These are phyloP conservation scores for Stephania yunnanensis DNA, from an alignment of 164 flowering plant genomes.

Conservation along the genomic window DNA sequence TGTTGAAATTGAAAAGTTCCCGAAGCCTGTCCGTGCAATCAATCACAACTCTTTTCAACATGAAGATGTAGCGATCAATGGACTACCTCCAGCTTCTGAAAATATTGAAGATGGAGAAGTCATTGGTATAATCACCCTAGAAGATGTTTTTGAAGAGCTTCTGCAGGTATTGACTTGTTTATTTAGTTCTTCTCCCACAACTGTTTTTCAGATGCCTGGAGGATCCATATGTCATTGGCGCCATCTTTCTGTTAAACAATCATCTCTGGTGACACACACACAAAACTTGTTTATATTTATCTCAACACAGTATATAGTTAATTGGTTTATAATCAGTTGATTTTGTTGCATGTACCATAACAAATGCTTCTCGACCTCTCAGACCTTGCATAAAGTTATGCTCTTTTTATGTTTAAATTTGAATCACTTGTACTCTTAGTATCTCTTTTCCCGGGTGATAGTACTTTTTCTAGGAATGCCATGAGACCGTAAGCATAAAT, in stretches of 20 bases:
- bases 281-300: not conserved
- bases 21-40: conserved; percentile 17
- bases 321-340: not conserved
- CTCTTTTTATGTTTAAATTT: too few relatives aligned
- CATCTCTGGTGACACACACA: not conserved
- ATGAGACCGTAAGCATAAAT: not conserved
- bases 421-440: too few relatives aligned
- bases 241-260: not conserved
- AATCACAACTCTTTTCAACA: conserved; percentile 22
- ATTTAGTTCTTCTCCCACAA: not conserved
- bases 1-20: conserved; percentile 55
- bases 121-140: conserved; percentile 91
- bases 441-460: too few relatives aligned
- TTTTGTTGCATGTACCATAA: not conserved
- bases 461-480: not conserved
- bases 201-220: not conserved
- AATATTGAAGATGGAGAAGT: conserved; percentile 91
- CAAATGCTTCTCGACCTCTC: too few relatives aligned
- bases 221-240: not conserved
- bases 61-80: conserved; percentile 29
- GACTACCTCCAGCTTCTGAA: conserved; percentile 32
- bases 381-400: too few relatives aligned
- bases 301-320: too few relatives aligned
- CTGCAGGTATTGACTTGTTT: conserved; percentile 49
- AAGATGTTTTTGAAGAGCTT: conserved; percentile 99